phyloP scores from a whole-genome alignment of 768 basidiomycete species.

The Lentinula lateritia region DNA sequence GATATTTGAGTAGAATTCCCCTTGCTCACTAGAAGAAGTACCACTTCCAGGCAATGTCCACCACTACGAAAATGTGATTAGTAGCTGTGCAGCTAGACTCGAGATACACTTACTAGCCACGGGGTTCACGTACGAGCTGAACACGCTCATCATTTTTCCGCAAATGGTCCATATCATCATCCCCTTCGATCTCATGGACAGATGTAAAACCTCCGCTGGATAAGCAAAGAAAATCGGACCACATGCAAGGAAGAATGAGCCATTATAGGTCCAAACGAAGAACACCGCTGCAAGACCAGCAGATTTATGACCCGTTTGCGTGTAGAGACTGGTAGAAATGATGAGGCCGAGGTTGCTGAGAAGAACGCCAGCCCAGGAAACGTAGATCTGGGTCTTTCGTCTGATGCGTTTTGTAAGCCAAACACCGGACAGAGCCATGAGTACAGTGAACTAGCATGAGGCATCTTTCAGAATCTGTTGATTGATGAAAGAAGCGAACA shows the following conservation, averaged over 20 bases:
- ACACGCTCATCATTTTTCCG: background rate
- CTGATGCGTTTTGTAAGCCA: conserved; percentile 5
- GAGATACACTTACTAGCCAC: conserved; percentile 4
- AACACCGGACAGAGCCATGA: conserved; percentile 5
- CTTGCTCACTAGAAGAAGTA: conserved; percentile 4
- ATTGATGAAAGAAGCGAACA: background rate
- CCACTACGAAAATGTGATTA: background rate
- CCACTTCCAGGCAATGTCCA: conserved; percentile 7
- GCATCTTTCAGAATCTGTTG: background rate
- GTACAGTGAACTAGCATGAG: background rate
- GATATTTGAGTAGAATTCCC: background rate
- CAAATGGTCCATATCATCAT: conserved; percentile 7
- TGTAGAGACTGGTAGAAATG: background rate
- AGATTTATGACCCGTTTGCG: background rate
- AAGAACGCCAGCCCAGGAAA: conserved; percentile 4
- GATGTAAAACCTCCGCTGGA: conserved; percentile 5
- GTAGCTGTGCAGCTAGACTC: background rate
- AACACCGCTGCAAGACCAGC: conserved; percentile 6
- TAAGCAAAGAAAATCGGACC: conserved; percentile 8
- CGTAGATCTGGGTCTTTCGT: background rate
- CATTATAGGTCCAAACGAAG: conserved; percentile 6
- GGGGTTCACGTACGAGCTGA: conserved; percentile 8
- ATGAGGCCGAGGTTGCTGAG: conserved; percentile 6
- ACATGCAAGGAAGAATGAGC: conserved; percentile 7
- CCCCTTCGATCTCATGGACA: conserved; percentile 4